Evolutionary conservation across 164 flowering plant genomes (phyloP), one percentile per base, ranked within the genome.

Genomic region (Macadamia integrifolia): DNA sequence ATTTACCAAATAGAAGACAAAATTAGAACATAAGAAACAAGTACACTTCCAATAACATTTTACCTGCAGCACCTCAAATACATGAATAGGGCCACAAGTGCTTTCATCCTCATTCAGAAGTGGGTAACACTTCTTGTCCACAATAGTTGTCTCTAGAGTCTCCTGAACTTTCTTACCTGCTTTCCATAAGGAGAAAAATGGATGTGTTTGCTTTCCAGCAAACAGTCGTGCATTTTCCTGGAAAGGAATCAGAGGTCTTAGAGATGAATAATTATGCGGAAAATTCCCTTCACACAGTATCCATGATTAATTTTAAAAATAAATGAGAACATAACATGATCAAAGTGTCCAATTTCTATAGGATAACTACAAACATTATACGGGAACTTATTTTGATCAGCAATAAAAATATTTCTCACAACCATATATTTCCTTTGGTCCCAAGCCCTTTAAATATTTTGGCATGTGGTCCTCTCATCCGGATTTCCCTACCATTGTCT

Each of bases 141-240:
- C 40, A 57, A 81, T 85, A 74, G 65, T 61, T 48, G 57, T 65
- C 71, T 59, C 76, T 23, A 65, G 35, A 60, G 57, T 42, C 52
- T 80, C 87, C 69, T 73, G 81, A 68, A 10, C 68, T 70, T 62
- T 84, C 73, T 84, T 91, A 9, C 75, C 80, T 28, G 67, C 71
- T 77, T 89, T 91, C 82, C 80, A 58, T 14, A 80, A 79, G 42
- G 87, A 79, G 76, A 91, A 93, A 75, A 93, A 93, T 30, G 98
- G 98, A 81, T 91, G 98, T 28, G 89, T 68, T 82, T 89, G 86
- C 79, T 67, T 85, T 69, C 97, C 97, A 9, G 87, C 81, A 80
- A 75, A 91, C 48, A 85, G 59, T 35, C 88, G 84, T 59, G 92
- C 85, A 82, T 88, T 80, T 83, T 93, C 98, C 98, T 91, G 83